phyloP scores from a whole-genome alignment of 306 rosid genomes.

The Dryas drummondii region DNA sequence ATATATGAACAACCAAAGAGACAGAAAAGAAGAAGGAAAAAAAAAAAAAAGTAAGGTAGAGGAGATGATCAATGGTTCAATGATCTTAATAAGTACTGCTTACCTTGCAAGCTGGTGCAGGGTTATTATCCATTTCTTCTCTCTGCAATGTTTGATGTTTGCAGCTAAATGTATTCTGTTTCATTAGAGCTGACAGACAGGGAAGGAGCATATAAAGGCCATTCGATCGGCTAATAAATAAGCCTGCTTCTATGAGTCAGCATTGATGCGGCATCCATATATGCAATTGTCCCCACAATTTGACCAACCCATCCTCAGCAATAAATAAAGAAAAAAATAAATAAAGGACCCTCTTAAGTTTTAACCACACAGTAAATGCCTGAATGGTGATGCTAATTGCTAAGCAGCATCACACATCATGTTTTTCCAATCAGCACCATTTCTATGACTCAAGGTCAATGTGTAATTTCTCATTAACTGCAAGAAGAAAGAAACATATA shows the following conservation, averaged over 20 bases:
- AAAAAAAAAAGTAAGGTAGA: not conserved
- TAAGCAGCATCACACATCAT: not conserved
- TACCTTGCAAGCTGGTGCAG: slow-evolving; percentile 49
- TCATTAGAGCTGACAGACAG: not conserved
- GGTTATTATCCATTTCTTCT: slow-evolving; percentile 49
- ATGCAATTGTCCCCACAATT: slow-evolving; percentile 19
- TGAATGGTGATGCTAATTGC: not conserved
- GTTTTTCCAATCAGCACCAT: not conserved
- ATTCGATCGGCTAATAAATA: too few species aligned
- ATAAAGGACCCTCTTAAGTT: not conserved
- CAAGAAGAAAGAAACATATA: too few species aligned
- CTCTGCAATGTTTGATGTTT: not conserved
- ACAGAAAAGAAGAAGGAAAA: slow-evolving; percentile 12
- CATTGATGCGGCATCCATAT: slow-evolving; percentile 8
- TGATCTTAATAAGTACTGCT: not conserved
- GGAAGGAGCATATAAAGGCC: not conserved
- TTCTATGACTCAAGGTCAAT: not conserved
- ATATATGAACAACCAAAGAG: not conserved
- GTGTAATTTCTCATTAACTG: too few species aligned
- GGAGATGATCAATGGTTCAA: not conserved
- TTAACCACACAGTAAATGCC: not conserved
- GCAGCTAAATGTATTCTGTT: slow-evolving; percentile 15
- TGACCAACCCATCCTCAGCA: slow-evolving; percentile 15
- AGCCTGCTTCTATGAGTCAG: slow-evolving; percentile 19
- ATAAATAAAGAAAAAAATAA: not conserved